phyloP scores from a whole-genome alignment of 345 rosid genomes.

The Hibiscus mutabilis region DNA sequence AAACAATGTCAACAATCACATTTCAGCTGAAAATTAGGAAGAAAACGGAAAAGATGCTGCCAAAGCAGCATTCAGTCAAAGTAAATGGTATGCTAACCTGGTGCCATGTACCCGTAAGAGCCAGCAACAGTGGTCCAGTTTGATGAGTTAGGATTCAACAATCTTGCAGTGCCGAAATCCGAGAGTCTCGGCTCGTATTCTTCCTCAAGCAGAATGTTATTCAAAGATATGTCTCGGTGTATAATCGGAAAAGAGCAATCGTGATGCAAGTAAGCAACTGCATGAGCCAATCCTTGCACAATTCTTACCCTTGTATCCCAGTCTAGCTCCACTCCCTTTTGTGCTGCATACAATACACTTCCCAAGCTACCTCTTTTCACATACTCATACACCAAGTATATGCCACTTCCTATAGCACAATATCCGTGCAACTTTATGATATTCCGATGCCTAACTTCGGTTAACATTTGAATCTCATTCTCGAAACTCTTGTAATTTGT shows the following conservation, averaged over 20 bases:
- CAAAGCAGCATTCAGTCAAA: not conserved
- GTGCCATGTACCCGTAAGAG: conserved; percentile 83
- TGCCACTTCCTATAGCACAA: not conserved
- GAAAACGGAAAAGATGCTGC: not conserved
- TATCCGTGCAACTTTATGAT: conserved; percentile 43
- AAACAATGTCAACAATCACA: not conserved
- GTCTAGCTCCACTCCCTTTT: conserved; percentile 28
- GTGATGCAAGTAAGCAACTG: conserved; percentile 61
- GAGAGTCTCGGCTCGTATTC: conserved; percentile 50
- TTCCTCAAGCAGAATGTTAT: conserved; percentile 50
- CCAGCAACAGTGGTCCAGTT: conserved; percentile 68
- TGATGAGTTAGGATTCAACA: conserved; percentile 37
- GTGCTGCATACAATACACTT: conserved; percentile 31
- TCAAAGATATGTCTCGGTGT: conserved; percentile 55
- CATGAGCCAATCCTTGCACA: conserved; percentile 62
- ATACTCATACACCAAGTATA: conserved; percentile 57
- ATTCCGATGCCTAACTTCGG: conserved; percentile 53
- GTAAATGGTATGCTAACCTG: conserved; percentile 35
- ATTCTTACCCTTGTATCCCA: conserved; percentile 48
- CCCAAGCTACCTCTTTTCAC: conserved; percentile 52
- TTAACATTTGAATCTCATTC: conserved; percentile 48
- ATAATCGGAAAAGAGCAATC: conserved; percentile 57
- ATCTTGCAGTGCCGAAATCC: conserved; percentile 65
- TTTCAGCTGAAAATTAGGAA: not conserved
- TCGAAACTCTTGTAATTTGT: conserved; percentile 37